A percentile compares a stretch with the other conserved stretches of the same genome.
Conservation (phyloP, 345 rosid species). For the Isatis tinctoria region DNA sequence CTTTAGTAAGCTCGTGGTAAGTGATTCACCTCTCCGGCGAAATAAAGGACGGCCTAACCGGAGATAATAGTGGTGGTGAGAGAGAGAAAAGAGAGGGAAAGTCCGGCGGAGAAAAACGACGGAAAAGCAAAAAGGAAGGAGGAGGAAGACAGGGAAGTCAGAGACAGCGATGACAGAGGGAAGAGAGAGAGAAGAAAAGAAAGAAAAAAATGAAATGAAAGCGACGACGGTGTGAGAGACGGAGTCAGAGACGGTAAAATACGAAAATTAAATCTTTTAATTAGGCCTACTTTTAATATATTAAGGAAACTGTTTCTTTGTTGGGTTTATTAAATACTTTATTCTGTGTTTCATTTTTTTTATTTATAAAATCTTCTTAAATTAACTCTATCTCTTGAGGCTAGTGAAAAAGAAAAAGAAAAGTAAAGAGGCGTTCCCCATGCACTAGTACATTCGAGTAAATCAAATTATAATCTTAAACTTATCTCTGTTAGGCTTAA, state of each 20-base stretch:
- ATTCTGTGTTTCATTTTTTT: not conserved
- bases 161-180: slow-evolving; percentile 31
- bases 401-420: not conserved
- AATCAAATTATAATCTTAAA: not conserved
- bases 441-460: slow-evolving; percentile 11
- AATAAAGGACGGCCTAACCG: not conserved
- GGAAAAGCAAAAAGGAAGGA: slow-evolving; percentile 13
- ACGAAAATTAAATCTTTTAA: not conserved
- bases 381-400: not conserved
- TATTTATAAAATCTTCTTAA: not conserved
- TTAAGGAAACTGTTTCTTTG: slow-evolving; percentile 6
- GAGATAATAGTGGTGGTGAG: slow-evolving; percentile 6
- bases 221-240: slow-evolving; percentile 8
- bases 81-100: slow-evolving; percentile 11
- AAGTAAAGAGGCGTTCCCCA: slow-evolving; percentile 16
- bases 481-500: not conserved
- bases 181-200: not conserved
- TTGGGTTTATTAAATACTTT: slow-evolving; percentile 5
- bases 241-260: not conserved
- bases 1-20: not conserved
- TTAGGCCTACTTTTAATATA: not conserved
- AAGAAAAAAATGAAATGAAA: not conserved
- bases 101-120: slow-evolving; percentile 34
- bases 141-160: slow-evolving; percentile 30
- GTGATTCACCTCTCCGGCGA: not conserved